These are phyloP conservation scores for Tetraselmis chui DNA, from an alignment of 139 green algal species.

Conservation along the genomic window DNA sequence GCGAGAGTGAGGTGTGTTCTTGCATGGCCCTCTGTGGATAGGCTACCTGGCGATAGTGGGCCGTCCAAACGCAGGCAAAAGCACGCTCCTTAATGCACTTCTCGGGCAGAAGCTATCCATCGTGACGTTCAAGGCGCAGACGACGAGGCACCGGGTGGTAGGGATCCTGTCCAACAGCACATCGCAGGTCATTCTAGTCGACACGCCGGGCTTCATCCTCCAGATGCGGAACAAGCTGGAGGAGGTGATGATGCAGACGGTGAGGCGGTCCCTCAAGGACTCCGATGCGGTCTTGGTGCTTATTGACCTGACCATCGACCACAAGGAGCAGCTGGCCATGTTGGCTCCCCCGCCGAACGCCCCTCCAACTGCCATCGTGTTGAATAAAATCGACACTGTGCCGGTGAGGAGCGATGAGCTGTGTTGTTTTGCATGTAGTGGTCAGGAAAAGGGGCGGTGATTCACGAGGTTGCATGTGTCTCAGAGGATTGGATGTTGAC, in stretches of 20 bases:
- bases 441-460: too few relatives aligned
- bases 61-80: constrained; percentile 86
- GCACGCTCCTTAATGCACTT: constrained; percentile 87
- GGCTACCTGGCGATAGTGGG: constrained; percentile 86
- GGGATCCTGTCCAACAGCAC: constrained; percentile 55
- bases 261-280: constrained; percentile 64
- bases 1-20: too few relatives aligned
- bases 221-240: constrained; percentile 75
- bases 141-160: constrained; percentile 88
- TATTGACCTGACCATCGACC: constrained; percentile 45
- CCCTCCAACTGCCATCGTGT: neutral
- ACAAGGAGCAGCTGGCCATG: constrained; percentile 56
- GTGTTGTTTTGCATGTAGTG: too few relatives aligned
- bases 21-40: neutral
- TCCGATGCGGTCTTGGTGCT: constrained; percentile 78
- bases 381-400: constrained; percentile 6
- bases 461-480: too few relatives aligned
- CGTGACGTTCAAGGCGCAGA: constrained; percentile 89
- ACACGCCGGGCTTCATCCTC: constrained; percentile 87
- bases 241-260: constrained; percentile 84
- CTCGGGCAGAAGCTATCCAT: constrained; percentile 91
- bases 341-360: constrained; percentile 26
- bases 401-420: too few relatives aligned
- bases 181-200: constrained; percentile 82
- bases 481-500: too few relatives aligned